These are phyloP conservation scores for Tephrocybe sp. DNA, from an alignment of 768 basidiomycete species.

Conservation along the genomic window DNA sequence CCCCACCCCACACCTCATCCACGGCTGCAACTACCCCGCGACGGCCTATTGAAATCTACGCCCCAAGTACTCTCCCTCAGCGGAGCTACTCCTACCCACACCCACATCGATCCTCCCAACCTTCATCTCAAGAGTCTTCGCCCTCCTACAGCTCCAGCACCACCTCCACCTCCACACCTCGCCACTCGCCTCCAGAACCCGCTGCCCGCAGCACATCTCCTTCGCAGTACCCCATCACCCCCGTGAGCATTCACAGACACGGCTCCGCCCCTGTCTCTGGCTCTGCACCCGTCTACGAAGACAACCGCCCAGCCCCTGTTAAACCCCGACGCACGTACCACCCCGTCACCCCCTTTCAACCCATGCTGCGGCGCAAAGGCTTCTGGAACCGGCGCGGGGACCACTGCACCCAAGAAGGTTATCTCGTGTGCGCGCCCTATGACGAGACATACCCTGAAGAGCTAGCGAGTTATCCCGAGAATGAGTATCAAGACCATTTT, in stretches of 20 bases:
- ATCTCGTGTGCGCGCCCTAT: conserved; percentile 65
- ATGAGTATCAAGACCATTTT: conserved; percentile 51
- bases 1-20: conserved; percentile 5
- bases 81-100: conserved; percentile 1
- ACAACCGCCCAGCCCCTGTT: conserved; percentile 12
- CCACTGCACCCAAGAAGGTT: conserved; percentile 53
- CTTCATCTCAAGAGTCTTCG: conserved; percentile 7
- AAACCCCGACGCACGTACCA: conserved; percentile 12
- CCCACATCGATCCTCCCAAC: neutral
- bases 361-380: conserved; percentile 35
- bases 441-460: conserved; percentile 57
- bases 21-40: too few relatives aligned
- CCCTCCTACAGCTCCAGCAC: neutral
- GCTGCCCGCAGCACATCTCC: neutral
- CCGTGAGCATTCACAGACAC: neutral
- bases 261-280: conserved; percentile 5
- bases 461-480: conserved; percentile 54
- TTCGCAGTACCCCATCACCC: conserved; percentile 1
- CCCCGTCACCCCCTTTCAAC: conserved; percentile 23
- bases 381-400: conserved; percentile 80
- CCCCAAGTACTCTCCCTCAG: conserved; percentile 4
- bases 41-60: conserved; percentile 10
- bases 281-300: conserved; percentile 9
- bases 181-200: neutral
- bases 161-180: neutral